A percentile compares a stretch with the other conserved stretches of the same genome.
Conservation (phyloP, 768 basidiomycete genomes). For the Macrolepiota albuminosa region DNA sequence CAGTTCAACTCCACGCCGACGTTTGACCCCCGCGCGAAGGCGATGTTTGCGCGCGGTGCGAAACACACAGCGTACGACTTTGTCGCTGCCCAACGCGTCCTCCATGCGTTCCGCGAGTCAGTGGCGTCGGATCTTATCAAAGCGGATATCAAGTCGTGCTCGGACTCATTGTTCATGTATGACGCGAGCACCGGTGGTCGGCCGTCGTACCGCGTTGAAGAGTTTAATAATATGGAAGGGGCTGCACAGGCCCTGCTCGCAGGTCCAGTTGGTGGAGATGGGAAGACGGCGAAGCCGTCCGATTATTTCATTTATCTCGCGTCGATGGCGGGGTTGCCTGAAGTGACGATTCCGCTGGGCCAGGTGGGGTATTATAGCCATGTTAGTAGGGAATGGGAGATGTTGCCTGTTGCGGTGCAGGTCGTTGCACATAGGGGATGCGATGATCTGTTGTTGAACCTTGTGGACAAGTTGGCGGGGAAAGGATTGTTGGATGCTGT, state of each 20-base stretch:
- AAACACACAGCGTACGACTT: slow-evolving; percentile 22
- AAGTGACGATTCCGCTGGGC: slow-evolving; percentile 32
- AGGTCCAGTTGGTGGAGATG: slow-evolving; percentile 5
- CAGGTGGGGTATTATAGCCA: slow-evolving; percentile 14
- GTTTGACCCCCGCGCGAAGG: slow-evolving; percentile 28
- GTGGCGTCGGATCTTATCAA: slow-evolving; percentile 24
- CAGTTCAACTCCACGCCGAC: slow-evolving; percentile 20
- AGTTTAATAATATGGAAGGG: slow-evolving; percentile 27
- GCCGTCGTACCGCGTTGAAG: slow-evolving; percentile 31
- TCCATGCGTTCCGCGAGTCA: slow-evolving; percentile 21
- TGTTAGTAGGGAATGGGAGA: slow-evolving; percentile 27
- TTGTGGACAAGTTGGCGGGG: not conserved
- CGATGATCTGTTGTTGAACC: slow-evolving; percentile 25
- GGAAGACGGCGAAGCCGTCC: slow-evolving; percentile 6
- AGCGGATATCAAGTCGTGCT: slow-evolving; percentile 25
- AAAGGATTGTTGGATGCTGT: not conserved
- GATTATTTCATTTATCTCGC: slow-evolving; percentile 29
- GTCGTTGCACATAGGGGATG: slow-evolving; percentile 30
- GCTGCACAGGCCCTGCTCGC: slow-evolving; percentile 24
- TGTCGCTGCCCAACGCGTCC: slow-evolving; percentile 19
- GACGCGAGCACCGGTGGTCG: slow-evolving; percentile 29
- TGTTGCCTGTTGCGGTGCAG: slow-evolving; percentile 31
- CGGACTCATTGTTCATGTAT: slow-evolving; percentile 32
- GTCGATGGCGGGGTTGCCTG: slow-evolving; percentile 33
- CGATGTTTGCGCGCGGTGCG: slow-evolving; percentile 25